These are phyloP conservation scores for Cutaneotrichosporon sp. DNA, from an alignment of 1,284 basidiomycete species.

Conservation along the genomic window DNA sequence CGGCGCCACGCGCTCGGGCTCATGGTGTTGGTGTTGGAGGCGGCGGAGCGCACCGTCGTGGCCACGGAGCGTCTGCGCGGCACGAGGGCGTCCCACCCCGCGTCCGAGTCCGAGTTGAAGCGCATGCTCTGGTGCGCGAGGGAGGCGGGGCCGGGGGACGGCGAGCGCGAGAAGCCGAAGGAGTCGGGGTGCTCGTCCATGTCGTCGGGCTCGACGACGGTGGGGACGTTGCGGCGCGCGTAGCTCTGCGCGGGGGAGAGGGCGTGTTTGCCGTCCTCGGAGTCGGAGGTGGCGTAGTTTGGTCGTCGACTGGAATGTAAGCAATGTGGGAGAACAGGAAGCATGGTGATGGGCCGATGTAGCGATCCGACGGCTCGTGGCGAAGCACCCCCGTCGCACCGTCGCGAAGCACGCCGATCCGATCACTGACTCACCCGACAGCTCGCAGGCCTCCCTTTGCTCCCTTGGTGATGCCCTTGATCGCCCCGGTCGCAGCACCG, in stretches of 20 bases:
- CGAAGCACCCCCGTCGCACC: too few relatives aligned
- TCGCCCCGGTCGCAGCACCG: slow-evolving; percentile 27
- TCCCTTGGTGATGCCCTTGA: slow-evolving; percentile 35
- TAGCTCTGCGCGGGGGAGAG: background rate
- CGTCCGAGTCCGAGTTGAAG: slow-evolving; percentile 4
- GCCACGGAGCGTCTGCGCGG: background rate
- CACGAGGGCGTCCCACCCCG: background rate
- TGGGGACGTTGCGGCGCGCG: slow-evolving; percentile 28
- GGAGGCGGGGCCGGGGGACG: slow-evolving; percentile 6
- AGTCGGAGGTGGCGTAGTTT: slow-evolving; percentile 44
- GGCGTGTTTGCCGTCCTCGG: slow-evolving; percentile 28
- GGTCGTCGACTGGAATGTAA: slow-evolving; percentile 9
- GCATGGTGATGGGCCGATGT: background rate
- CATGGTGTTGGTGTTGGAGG: background rate
- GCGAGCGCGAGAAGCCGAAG: slow-evolving; percentile 10
- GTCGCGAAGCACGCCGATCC: background rate
- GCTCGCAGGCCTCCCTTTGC: slow-evolving; percentile 42
- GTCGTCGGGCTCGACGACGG: slow-evolving; percentile 37
- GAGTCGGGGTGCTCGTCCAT: slow-evolving; percentile 6
- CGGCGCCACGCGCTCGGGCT: background rate
- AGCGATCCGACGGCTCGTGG: background rate
- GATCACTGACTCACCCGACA: slow-evolving; percentile 32
- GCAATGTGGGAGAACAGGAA: background rate
- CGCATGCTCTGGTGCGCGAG: slow-evolving; percentile 2
- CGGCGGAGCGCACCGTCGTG: background rate